phyloP scores from a whole-genome alignment of 345 rosid genomes.

The Isatis tinctoria region DNA sequence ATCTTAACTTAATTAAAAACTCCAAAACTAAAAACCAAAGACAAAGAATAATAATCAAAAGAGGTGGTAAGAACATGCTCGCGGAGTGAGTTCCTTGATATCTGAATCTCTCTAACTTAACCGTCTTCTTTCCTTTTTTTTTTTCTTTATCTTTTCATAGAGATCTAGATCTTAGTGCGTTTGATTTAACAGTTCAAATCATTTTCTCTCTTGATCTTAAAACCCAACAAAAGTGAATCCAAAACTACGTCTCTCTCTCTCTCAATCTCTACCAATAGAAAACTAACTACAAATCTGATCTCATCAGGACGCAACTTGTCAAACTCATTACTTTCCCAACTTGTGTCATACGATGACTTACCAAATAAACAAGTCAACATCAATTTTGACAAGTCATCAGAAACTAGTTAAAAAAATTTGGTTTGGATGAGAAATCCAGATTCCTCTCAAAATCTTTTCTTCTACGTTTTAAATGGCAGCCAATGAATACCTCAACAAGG shows the following conservation, averaged over 20 bases:
- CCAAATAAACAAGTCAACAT: constrained; percentile 16
- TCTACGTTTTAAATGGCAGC: not conserved
- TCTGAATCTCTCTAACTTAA: constrained; percentile 43
- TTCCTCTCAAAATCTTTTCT: not conserved
- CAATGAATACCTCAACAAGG: not conserved
- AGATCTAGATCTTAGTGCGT: constrained; percentile 15
- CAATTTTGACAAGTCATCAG: constrained; percentile 19
- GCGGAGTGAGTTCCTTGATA: constrained; percentile 46
- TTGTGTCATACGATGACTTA: constrained; percentile 24
- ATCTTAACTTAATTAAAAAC: not conserved
- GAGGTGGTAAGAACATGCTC: constrained; percentile 56
- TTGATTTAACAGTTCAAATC: not conserved
- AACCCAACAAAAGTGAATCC: not conserved
- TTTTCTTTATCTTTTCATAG: not conserved
- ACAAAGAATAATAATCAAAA: not conserved
- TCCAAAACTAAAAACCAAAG: not conserved
- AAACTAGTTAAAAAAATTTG: not conserved
- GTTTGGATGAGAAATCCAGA: not conserved
- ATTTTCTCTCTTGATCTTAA: not conserved
- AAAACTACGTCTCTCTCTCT: constrained; percentile 1
- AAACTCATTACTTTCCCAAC: constrained; percentile 29
- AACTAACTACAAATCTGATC: constrained; percentile 17
- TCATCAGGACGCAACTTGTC: constrained; percentile 27
- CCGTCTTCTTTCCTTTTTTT: constrained; percentile 31
- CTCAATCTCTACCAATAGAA: constrained; percentile 1